These are phyloP conservation scores for Ilyonectria destructans DNA, from an alignment of 2,329 filamentous ascomycete species.

Conservation along the genomic window DNA sequence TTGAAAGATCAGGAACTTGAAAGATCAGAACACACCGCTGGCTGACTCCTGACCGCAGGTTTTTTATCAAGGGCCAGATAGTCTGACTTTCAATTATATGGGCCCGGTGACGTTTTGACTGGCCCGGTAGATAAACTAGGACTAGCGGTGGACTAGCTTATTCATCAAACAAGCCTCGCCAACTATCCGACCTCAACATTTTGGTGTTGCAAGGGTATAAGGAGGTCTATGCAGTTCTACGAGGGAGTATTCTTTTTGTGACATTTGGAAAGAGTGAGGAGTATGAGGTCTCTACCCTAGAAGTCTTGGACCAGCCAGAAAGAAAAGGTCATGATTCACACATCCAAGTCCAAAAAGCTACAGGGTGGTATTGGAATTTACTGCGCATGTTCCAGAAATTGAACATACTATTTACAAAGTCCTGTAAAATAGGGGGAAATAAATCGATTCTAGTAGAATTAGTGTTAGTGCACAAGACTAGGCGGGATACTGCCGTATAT, in stretches of 20 bases:
- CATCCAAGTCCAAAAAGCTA: neutral
- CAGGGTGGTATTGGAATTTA: neutral
- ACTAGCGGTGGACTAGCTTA: conserved; percentile 11
- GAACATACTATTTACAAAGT: neutral
- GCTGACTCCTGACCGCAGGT: conserved; percentile 37
- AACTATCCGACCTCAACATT: neutral
- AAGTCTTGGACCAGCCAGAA: neutral
- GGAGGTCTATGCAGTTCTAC: too few species aligned
- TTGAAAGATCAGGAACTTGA: conserved; percentile 37
- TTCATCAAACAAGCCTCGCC: neutral
- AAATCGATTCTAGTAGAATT: neutral
- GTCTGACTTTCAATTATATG: conserved; percentile 23
- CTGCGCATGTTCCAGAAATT: too few species aligned
- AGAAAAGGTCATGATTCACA: neutral
- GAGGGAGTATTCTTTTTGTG: too few species aligned
- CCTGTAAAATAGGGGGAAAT: neutral
- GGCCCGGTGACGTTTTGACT: conserved; percentile 30
- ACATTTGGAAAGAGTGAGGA: neutral
- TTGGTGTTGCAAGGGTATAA: neutral
- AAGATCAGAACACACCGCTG: conserved; percentile 42
- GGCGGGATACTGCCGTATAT: neutral
- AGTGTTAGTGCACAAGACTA: neutral
- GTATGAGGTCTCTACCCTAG: neutral
- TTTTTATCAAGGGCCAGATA: conserved; percentile 36
- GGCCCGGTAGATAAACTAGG: conserved; percentile 20